phyloP scores from a whole-genome alignment of 805 yeast species.

The Alloascoidea hylecoeti region DNA sequence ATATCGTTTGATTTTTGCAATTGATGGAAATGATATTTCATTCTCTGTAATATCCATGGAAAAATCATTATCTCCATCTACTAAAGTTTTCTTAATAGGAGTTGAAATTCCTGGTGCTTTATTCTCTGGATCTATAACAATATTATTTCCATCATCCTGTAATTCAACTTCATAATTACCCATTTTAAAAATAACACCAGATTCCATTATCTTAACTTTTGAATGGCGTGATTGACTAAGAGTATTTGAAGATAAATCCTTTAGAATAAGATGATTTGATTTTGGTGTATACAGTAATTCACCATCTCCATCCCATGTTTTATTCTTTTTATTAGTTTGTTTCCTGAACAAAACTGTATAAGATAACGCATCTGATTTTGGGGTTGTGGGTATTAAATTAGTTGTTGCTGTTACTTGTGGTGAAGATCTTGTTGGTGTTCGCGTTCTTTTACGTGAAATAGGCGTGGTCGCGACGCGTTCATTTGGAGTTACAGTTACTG shows the following conservation, averaged over 20 bases:
- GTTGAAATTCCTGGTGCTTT: constrained; percentile 6
- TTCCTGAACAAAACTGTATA: constrained; percentile 52
- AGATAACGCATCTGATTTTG: too few species aligned
- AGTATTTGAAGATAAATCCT: too few species aligned
- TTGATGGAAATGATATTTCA: neutral
- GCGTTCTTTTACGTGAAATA: neutral
- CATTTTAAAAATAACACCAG: constrained; percentile 29
- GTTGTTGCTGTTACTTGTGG: neutral
- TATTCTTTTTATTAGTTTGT: constrained; percentile 60
- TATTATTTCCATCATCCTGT: constrained; percentile 7
- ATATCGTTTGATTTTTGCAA: constrained; percentile 2
- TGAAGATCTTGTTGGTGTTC: neutral
- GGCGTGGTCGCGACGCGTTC: neutral
- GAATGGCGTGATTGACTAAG: too few species aligned
- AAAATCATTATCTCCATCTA: constrained; percentile 2
- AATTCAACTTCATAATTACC: constrained; percentile 24
- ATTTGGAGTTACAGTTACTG: neutral
- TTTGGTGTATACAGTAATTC: constrained; percentile 5
- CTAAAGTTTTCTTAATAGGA: constrained; percentile 3
- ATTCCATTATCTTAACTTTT: constrained; percentile 12
- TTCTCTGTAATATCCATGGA: neutral
- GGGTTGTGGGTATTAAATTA: neutral
- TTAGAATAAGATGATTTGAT: constrained; percentile 9
- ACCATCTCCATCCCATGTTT: constrained; percentile 97
- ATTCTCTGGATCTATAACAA: constrained; percentile 7